These are phyloP conservation scores for Chaetomiaceae sp. DNA, from an alignment of 2,329 filamentous ascomycete genomes.

Conservation along the genomic window DNA sequence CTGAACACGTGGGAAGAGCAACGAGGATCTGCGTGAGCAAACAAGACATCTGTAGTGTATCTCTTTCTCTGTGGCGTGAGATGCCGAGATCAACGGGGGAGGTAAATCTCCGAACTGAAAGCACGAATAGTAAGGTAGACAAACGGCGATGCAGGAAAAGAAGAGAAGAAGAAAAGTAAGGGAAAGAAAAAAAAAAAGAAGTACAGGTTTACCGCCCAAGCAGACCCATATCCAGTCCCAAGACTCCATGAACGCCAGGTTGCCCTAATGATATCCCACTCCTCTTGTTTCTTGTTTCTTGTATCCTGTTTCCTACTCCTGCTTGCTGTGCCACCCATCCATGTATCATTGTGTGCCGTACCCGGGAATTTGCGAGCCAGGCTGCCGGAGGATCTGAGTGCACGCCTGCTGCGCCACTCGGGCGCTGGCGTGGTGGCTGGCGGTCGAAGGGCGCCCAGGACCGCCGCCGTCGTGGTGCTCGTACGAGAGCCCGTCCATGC, in stretches of 20 bases:
- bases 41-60: background rate
- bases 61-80: background rate
- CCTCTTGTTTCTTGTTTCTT: background rate
- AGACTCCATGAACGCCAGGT: background rate
- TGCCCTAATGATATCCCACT: slow-evolving; percentile 2
- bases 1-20: background rate
- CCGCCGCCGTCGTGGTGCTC: slow-evolving; percentile 4
- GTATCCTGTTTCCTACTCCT: background rate
- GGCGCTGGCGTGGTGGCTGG: slow-evolving; percentile 29
- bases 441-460: background rate
- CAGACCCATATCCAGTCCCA: background rate
- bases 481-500: slow-evolving; percentile 20
- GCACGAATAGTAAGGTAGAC: background rate
- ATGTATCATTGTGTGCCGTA: slow-evolving; percentile 16
- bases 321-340: background rate
- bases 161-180: background rate
- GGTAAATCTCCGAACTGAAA: background rate
- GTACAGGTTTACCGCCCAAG: slow-evolving; percentile 3
- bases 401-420: slow-evolving; percentile 37
- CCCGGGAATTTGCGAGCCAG: background rate
- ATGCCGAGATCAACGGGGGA: background rate
- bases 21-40: background rate
- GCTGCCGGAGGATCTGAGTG: slow-evolving; percentile 30
- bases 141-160: too few relatives aligned
- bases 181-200: slow-evolving; percentile 3